phyloP scores from a whole-genome alignment of 352 stramenopile species.

The Globisporangium ultimum region DNA sequence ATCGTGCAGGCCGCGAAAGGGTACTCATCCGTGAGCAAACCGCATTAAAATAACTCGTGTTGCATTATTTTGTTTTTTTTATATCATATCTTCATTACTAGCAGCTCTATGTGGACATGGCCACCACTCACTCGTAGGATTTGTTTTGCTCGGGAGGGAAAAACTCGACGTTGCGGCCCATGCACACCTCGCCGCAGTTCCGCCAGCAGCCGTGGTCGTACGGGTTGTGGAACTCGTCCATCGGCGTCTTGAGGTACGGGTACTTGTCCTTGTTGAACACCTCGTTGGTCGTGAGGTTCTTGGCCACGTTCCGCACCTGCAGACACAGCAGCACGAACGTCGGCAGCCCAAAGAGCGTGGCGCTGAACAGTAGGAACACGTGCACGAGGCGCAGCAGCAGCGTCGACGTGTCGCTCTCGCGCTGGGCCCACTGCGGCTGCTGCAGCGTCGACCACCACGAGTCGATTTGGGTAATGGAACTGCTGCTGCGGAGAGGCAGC shows the following conservation, averaged over 20 bases:
- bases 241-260: conserved; percentile 72
- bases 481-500: conserved; percentile 33
- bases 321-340: conserved; percentile 56
- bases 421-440: conserved; percentile 5
- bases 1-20: conserved; percentile 79
- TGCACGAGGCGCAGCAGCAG: conserved; percentile 58
- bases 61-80: neutral
- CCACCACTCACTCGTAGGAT: neutral
- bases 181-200: conserved; percentile 63
- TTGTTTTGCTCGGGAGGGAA: conserved; percentile 1
- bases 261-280: conserved; percentile 91
- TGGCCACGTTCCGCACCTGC: conserved; percentile 68
- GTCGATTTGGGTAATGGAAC: conserved; percentile 2
- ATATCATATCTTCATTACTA: neutral
- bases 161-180: conserved; percentile 6
- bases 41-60: conserved; percentile 13
- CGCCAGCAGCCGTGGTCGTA: conserved; percentile 56
- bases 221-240: conserved; percentile 78
- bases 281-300: conserved; percentile 83
- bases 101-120: too few relatives aligned
- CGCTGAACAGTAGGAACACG: conserved; percentile 43
- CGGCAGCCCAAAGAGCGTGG: conserved; percentile 64
- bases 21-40: conserved; percentile 43
- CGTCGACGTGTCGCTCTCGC: conserved; percentile 22
- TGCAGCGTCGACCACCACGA: conserved; percentile 1